These are phyloP conservation scores for Prunus yedoensis DNA, from an alignment of 331 rosid genomes.

Conservation along the genomic window DNA sequence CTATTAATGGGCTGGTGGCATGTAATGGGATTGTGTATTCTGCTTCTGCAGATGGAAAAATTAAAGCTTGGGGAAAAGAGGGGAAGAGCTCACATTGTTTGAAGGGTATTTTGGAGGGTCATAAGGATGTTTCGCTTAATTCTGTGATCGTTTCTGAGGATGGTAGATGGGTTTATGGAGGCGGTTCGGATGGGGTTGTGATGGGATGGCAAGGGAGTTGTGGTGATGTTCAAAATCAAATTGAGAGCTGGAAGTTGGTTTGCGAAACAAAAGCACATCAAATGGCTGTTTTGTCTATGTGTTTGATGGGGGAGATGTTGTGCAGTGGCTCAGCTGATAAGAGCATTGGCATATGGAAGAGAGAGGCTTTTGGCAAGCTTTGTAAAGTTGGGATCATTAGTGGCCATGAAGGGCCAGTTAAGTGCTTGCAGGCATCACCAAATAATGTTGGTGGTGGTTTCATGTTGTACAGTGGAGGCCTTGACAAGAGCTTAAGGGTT, in stretches of 20 bases:
- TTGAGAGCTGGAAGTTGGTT: slow-evolving; percentile 52
- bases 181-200: slow-evolving; percentile 75
- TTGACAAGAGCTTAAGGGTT: slow-evolving; percentile 82
- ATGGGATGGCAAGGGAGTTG: slow-evolving; percentile 66
- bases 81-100: slow-evolving; percentile 43
- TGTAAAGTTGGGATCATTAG: slow-evolving; percentile 55
- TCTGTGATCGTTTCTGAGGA: slow-evolving; percentile 75
- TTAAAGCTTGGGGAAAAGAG: slow-evolving; percentile 79
- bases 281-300: slow-evolving; percentile 79
- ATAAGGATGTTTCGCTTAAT: slow-evolving; percentile 73
- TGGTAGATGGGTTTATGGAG: slow-evolving; percentile 88
- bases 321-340: slow-evolving; percentile 93
- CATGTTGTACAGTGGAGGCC: slow-evolving; percentile 86
- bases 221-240: neutral
- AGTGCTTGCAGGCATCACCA: slow-evolving; percentile 73
- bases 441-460: slow-evolving; percentile 68
- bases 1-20: slow-evolving; percentile 71
- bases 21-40: slow-evolving; percentile 73
- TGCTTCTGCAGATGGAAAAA: slow-evolving; percentile 96
- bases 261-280: slow-evolving; percentile 67
- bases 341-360: slow-evolving; percentile 76
- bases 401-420: slow-evolving; percentile 95
- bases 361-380: slow-evolving; percentile 63
- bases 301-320: slow-evolving; percentile 57
- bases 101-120: slow-evolving; percentile 75